These are phyloP conservation scores for Yamadazyma paraphyllophila DNA, from an alignment of 805 yeast species.

Conservation along the genomic window DNA sequence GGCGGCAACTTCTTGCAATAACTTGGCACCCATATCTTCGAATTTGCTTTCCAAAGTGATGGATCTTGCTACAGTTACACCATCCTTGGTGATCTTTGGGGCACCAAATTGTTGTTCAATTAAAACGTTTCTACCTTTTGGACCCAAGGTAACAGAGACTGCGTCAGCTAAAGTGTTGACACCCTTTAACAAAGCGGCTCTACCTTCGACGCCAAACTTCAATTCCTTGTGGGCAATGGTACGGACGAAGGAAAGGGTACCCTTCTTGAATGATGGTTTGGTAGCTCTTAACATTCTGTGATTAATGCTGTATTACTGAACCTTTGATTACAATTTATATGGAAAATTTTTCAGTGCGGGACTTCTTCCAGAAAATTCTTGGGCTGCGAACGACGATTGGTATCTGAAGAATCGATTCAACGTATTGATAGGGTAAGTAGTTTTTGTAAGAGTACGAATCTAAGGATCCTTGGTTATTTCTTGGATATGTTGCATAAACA, in stretches of 20 bases:
- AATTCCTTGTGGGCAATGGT: constrained; percentile 79
- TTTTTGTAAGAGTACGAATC: too few relatives aligned
- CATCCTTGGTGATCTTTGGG: constrained; percentile 98
- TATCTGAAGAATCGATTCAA: background rate
- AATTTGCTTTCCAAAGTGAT: constrained; percentile 82
- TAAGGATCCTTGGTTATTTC: too few relatives aligned
- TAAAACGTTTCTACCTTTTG: constrained; percentile 95
- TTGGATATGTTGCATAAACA: too few relatives aligned
- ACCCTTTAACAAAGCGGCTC: constrained; percentile 91
- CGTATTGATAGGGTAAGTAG: too few relatives aligned
- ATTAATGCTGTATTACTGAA: background rate
- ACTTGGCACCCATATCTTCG: constrained; percentile 94
- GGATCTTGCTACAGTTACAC: constrained; percentile 94
- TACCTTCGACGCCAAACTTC: constrained; percentile 95
- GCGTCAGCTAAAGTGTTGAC: constrained; percentile 95
- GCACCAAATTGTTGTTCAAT: constrained; percentile 96
- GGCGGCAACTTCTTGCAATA: constrained; percentile 93
- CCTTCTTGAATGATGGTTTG: constrained; percentile 8
- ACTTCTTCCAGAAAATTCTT: constrained; percentile 15
- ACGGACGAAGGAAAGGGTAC: constrained; percentile 37
- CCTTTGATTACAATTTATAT: constrained; percentile 2
- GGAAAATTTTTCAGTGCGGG: constrained; percentile 16
- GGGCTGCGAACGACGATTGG: constrained; percentile 4
- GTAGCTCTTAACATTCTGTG: constrained; percentile 11
- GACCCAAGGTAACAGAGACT: constrained; percentile 94